These are phyloP conservation scores for Candida manassasensis DNA, from an alignment of 805 yeast species.

Conservation along the genomic window DNA sequence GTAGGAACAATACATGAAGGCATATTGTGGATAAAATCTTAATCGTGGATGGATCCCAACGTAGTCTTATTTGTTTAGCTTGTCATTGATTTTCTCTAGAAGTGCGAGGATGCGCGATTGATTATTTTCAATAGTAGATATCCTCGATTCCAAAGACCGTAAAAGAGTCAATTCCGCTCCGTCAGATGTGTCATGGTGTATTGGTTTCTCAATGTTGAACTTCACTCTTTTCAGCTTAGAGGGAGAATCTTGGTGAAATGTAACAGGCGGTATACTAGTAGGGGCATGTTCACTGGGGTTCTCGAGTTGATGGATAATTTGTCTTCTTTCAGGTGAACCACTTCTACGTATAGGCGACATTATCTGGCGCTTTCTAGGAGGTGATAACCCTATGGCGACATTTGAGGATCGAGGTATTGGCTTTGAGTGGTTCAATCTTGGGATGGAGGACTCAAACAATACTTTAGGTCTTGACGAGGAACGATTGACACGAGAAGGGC, in stretches of 20 bases:
- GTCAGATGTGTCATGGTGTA: neutral
- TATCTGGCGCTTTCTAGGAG: slow-evolving; percentile 5
- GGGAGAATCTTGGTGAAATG: neutral
- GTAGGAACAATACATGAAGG: neutral
- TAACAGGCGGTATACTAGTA: no score
- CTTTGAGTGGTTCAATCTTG: neutral
- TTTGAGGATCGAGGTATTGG: neutral
- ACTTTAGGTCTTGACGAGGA: neutral
- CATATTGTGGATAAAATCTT: neutral
- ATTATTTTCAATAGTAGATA: neutral
- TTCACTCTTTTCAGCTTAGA: slow-evolving; percentile 10
- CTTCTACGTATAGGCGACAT: slow-evolving; percentile 25
- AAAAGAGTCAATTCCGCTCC: neutral
- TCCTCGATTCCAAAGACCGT: neutral
- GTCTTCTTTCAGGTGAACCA: slow-evolving; percentile 33
- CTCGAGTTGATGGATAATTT: slow-evolving; percentile 26
- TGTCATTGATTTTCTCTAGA: neutral
- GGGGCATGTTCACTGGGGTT: no score
- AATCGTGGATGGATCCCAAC: no score
- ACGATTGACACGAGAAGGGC: neutral
- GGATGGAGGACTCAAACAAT: neutral
- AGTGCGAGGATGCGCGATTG: neutral
- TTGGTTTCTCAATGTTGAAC: slow-evolving; percentile 8
- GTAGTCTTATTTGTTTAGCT: neutral
- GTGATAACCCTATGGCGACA: neutral